Base-by-base conservation (phyloP, 2,329 filamentous ascomycete species). In the Cladophialophora psammophila region DNA sequence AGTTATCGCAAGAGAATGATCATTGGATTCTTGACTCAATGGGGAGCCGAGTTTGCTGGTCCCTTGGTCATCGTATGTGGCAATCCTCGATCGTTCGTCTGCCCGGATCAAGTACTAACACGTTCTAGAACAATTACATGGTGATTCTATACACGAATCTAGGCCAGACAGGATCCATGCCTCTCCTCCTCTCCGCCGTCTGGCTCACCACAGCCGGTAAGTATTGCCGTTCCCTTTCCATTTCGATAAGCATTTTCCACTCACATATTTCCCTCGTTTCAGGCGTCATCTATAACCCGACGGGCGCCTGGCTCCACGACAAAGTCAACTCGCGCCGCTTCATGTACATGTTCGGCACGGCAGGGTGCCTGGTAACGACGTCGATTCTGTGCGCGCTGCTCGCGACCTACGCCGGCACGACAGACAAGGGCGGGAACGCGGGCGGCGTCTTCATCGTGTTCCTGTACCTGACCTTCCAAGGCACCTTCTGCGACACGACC, bases 21-120 rank as follows among this genome's bases (percentile, higher is more conserved):
- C 1, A 83, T 85, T 50, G 83, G 82, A 0, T 85, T 85, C 67
- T 74, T 85, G 40, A 85, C 82, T 0, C 83, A 85, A 69, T 85
- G 82, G 82, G 83, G 83, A 26, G 82, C 83, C 1, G 82, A 85
- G 61, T 85, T 85, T 71, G 82, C 79, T n/a, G 83, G 83, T 0
- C 82, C 82, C 10, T 76, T 85, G 0, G 82, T 85, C 15, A 85
- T 85, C 63, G 82, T 83, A 60, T 3, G 64, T 67, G 13, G 7
- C 64, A 73, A 81, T 78, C 8, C 63, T 73, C 20, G n/a, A 5
- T 35, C 15, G 18, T 20, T 26, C 12, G 35, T 12, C 13, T 31
- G 56, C 15, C n/a, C 15, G 12, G 20, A 10, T n/a, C 31, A 5
- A 26, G 18, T 38, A 20, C 45, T 50, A 10, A 50, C 59, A 54